Conservation (phyloP, 306 rosid species). For the Argentina anserina region DNA sequence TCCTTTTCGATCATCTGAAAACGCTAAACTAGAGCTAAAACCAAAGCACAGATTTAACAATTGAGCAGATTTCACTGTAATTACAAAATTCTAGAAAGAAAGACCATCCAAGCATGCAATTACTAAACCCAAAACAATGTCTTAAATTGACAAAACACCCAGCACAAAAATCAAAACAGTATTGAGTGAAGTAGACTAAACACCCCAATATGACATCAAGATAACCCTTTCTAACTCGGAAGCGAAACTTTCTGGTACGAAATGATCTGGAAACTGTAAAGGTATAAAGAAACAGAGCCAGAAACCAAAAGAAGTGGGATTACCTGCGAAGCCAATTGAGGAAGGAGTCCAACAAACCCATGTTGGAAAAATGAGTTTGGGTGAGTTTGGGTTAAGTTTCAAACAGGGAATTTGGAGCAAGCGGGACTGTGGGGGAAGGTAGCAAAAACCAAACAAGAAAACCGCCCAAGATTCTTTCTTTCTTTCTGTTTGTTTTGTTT, state of each 20-base stretch:
- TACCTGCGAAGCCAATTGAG: slow-evolving; percentile 98
- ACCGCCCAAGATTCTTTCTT: slow-evolving; percentile 23
- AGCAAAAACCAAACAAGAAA: slow-evolving; percentile 15
- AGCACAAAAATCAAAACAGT: background rate
- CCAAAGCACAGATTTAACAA: background rate
- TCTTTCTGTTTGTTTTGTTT: background rate
- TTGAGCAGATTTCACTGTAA: background rate
- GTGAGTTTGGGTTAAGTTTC: background rate
- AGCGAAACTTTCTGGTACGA: background rate
- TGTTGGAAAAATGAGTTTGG: slow-evolving; percentile 14
- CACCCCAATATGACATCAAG: background rate
- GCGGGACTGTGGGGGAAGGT: background rate
- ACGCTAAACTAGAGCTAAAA: background rate
- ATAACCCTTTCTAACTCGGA: background rate
- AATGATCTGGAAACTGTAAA: background rate
- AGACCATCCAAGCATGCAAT: background rate
- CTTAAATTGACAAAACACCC: background rate
- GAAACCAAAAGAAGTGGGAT: background rate
- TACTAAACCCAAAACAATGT: background rate
- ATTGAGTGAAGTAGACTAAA: background rate
- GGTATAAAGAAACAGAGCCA: background rate
- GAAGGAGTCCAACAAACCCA: slow-evolving; percentile 86
- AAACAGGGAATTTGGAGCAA: background rate
- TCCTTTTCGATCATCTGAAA: background rate
- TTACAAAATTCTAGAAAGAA: background rate